These are phyloP conservation scores for Triangularia verruculosa DNA, from an alignment of 2,329 filamentous ascomycete species.

Conservation along the genomic window DNA sequence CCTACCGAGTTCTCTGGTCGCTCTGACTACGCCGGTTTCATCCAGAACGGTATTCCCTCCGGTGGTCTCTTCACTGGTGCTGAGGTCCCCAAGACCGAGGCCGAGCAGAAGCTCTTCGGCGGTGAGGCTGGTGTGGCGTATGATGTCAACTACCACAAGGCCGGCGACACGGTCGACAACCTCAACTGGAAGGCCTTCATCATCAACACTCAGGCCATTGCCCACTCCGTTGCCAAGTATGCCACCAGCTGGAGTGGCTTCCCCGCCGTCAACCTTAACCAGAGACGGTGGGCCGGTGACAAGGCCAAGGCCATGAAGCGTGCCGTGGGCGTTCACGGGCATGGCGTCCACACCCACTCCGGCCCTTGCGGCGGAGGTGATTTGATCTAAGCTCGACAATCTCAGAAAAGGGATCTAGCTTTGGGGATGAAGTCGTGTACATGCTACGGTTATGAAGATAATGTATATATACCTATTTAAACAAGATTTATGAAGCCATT, in stretches of 20 bases:
- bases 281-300: constrained; percentile 23
- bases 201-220: constrained; percentile 43
- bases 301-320: constrained; percentile 18
- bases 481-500: background rate
- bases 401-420: background rate
- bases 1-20: constrained; percentile 57
- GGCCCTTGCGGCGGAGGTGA: constrained; percentile 24
- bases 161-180: constrained; percentile 39
- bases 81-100: constrained; percentile 51
- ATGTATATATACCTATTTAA: constrained; percentile 6
- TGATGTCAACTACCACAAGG: constrained; percentile 46
- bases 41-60: constrained; percentile 62
- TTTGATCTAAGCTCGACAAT: constrained; percentile 1
- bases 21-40: constrained; percentile 64
- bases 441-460: constrained; percentile 4
- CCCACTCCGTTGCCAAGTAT: constrained; percentile 42
- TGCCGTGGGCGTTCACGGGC: constrained; percentile 12
- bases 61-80: constrained; percentile 63
- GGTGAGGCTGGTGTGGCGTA: constrained; percentile 53
- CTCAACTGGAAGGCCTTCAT: constrained; percentile 43
- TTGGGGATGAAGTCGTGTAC: background rate
- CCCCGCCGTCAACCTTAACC: constrained; percentile 20
- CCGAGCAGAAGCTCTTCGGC: constrained; percentile 59
- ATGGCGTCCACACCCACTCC: constrained; percentile 17
- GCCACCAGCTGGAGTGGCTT: constrained; percentile 38